A percentile compares a stretch with the other conserved stretches of the same genome.
phyloP scores from a whole-genome alignment of 805 yeast species.

The Starmera dryadoides region DNA sequence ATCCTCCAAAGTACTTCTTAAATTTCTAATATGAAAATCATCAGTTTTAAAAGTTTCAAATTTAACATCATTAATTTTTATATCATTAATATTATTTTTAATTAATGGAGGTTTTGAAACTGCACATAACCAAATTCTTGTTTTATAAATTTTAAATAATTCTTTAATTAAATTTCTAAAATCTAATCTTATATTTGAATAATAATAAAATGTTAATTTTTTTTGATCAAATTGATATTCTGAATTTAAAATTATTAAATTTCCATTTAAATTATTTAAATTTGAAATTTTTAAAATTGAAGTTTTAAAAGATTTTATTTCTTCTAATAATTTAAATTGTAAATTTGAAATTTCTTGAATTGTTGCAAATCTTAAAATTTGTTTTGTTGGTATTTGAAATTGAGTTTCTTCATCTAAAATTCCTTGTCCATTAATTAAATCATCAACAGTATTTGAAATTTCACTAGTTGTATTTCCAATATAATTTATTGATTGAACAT shows the following conservation, averaged over 20 bases:
- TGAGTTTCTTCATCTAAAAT: constrained; percentile 32
- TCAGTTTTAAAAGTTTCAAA: constrained; percentile 8
- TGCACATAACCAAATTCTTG: constrained; percentile 81
- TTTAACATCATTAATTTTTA: constrained; percentile 9
- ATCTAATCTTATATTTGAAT: constrained; percentile 59
- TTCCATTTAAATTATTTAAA: constrained; percentile 30
- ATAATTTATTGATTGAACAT: constrained; percentile 39
- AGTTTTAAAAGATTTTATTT: constrained; percentile 61
- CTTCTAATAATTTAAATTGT: constrained; percentile 60
- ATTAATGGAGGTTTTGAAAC: constrained; percentile 24
- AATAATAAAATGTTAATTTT: constrained; percentile 67
- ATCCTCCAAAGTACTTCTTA: constrained; percentile 8
- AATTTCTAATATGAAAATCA: constrained; percentile 21
- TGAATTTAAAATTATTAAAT: constrained; percentile 58
- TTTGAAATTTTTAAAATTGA: constrained; percentile 44
- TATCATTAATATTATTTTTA: constrained; percentile 1
- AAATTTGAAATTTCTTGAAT: constrained; percentile 60
- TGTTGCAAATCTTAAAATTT: constrained; percentile 69
- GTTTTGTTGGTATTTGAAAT: constrained; percentile 69
- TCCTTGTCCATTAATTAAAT: constrained; percentile 16
- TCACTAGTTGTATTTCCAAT: neutral
- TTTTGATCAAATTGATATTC: constrained; percentile 81
- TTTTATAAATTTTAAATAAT: constrained; percentile 66
- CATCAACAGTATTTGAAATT: constrained; percentile 16
- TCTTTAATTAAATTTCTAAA: constrained; percentile 69